A percentile compares a stretch with the other conserved stretches of the same genome.
These are phyloP conservation scores for Pseudoneurospora amorphoporcata DNA, from an alignment of 495 filamentous ascomycete genomes.

Conservation along the genomic window DNA sequence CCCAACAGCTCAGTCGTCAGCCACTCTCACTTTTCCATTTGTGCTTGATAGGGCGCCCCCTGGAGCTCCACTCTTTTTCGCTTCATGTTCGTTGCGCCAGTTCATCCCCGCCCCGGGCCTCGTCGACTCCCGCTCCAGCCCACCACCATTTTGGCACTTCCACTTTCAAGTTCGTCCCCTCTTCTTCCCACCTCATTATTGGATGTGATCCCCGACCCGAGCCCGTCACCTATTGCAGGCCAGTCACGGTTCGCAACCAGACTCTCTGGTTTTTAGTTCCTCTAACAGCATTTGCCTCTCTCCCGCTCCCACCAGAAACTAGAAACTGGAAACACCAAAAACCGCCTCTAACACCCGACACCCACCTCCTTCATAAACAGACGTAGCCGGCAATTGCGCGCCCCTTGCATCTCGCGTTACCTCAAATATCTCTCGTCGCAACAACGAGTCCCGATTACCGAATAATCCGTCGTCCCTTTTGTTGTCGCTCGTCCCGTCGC, in stretches of 20 bases:
- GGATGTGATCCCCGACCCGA: not conserved
- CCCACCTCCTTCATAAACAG: not conserved
- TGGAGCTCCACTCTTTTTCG: not conserved
- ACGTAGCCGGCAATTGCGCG: not conserved
- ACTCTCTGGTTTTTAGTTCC: not conserved
- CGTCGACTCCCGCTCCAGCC: not conserved
- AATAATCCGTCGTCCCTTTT: not conserved
- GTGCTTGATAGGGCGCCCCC: not conserved
- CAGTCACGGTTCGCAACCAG: not conserved
- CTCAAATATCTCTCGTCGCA: not conserved
- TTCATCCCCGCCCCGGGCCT: not conserved
- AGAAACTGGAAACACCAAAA: not conserved
- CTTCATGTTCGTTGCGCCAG: not conserved
- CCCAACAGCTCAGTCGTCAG: not conserved
- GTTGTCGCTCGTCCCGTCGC: not conserved
- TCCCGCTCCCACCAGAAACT: not conserved
- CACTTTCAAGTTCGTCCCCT: not conserved
- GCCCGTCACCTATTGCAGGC: not conserved
- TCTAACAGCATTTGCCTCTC: not conserved
- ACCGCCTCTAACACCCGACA: not conserved
- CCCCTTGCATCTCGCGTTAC: not conserved
- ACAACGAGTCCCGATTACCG: not conserved
- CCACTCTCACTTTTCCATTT: not conserved
- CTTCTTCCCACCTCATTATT: not conserved
- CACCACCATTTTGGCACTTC: slow-evolving; percentile 19